Evolutionary conservation across 805 yeast species (phyloP), one percentile per base, ranked within the genome.

Genomic region (Maudiozyma turicensis): DNA sequence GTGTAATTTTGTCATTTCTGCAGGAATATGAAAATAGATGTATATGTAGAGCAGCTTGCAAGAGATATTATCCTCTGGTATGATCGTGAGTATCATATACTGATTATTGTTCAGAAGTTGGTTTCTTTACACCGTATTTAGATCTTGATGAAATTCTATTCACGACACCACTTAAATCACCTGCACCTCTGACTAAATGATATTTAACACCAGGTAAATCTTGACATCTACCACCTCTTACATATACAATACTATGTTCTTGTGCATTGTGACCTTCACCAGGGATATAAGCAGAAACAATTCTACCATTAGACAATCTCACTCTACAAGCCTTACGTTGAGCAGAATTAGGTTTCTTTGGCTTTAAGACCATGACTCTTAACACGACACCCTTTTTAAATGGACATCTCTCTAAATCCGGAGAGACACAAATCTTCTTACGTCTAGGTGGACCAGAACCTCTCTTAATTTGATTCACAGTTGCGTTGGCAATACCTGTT

Each of bases 191-290:
- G 20, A 93, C 85, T 57, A 88, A 74, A 69, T 86, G 93, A 68
- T 93, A 93, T 66, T 88, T 90, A 45, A 93, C 96, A 77, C 99
- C 99, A 29, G 99, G 99, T 59, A 91, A 74, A 81, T 93, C 99
- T 65, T 90, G 96, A 47, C 87, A 87, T 76, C 97, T 82, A 13
- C 99, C 99, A n/a, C 99, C 99, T 69, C 99, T 81, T 3, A 93
- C 95, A 47, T 81, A 78, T 0, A 93, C 98, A 46, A 93, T 95
- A 61, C 95, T 86, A 71, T 93, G 99, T 67, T 93, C 99, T 72
- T 93, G 98, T 26, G 95, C 84, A 63, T 93, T 93, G 69, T 93
- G 99, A 20, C 99, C 99, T 65, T 93, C 97, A 48, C 99, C 99
- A 13, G 97, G 96, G 50, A 93, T 93, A 66, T 89, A 90, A 1